Conservation (phyloP, 192 early-diverging fungal genomes). For the Radiomyces spectabilis region DNA sequence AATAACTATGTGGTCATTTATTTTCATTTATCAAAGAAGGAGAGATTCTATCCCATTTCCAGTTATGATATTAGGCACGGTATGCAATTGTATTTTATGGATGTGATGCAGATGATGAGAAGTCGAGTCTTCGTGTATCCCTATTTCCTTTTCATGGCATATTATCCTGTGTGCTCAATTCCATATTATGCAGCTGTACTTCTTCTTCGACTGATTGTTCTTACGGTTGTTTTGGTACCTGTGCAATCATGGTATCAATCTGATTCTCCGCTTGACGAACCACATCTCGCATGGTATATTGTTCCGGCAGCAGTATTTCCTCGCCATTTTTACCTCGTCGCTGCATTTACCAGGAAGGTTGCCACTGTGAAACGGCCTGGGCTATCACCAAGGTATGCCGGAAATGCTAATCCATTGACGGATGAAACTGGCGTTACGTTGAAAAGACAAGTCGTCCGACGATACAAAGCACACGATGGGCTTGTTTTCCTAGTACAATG, state of each 20-base stretch:
- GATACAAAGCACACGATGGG: constrained; percentile 36
- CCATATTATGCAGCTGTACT: no score
- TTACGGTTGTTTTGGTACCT: constrained; percentile 3
- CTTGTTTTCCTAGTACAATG: constrained; percentile 26
- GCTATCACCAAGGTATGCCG: constrained; percentile 11
- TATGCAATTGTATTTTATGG: no score
- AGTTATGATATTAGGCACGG: no score
- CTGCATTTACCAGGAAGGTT: not conserved
- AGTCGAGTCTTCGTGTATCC: no score
- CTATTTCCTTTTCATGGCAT: no score
- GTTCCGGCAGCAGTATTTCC: constrained; percentile 13
- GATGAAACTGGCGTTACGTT: not conserved
- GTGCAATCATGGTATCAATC: constrained; percentile 8
- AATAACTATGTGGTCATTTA: no score
- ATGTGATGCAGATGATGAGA: no score
- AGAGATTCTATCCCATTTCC: not conserved
- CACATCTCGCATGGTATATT: constrained; percentile 10
- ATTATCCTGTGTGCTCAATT: no score
- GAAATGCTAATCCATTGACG: not conserved
- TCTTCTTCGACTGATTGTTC: no score
- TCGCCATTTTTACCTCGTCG: constrained; percentile 1
- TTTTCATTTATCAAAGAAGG: not conserved
- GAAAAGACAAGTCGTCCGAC: constrained; percentile 18
- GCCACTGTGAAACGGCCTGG: not conserved
- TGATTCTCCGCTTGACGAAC: constrained; percentile 12